Percentiles rank a stretch among this genome's conserved stretches.
Conservation (phyloP, 2,329 filamentous ascomycete genomes). For the Colletotrichum limetticola region DNA sequence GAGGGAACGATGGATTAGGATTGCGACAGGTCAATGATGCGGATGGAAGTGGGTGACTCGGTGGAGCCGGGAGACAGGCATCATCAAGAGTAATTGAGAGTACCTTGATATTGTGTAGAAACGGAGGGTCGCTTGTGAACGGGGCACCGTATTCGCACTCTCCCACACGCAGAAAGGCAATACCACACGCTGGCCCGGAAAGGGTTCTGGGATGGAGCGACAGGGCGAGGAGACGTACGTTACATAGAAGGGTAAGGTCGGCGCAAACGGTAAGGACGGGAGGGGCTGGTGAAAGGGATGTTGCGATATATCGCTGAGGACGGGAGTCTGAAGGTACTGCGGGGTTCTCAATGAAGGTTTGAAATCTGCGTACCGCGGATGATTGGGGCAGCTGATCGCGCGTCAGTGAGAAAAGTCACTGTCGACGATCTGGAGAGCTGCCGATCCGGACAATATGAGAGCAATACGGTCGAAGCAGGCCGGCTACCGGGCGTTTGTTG, state of each 20-base stretch:
- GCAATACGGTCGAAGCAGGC: not conserved
- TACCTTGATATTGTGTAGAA: conserved; percentile 18
- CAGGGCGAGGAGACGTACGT: not conserved
- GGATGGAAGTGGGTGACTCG: not conserved
- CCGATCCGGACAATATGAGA: not conserved
- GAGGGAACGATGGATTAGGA: not conserved
- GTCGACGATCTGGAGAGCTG: conserved; percentile 2
- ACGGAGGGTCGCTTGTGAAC: conserved; percentile 20
- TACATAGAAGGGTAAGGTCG: not conserved
- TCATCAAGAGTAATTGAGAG: conserved; percentile 5
- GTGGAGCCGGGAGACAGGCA: conserved; percentile 14
- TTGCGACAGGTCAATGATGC: conserved; percentile 24
- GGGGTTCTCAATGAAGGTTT: conserved; percentile 8
- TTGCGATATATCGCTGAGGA: not conserved
- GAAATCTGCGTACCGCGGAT: conserved; percentile 11
- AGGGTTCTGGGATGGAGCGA: conserved; percentile 1
- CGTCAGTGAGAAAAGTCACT: not conserved
- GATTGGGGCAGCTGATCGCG: not conserved
- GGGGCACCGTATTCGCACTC: conserved; percentile 13
- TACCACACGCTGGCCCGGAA: not conserved
- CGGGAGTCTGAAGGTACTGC: not conserved
- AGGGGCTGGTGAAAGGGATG: not conserved
- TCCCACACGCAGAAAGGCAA: conserved; percentile 1
- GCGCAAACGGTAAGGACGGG: conserved; percentile 13
- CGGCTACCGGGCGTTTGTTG: not conserved